Percentiles rank a stretch among this genome's conserved stretches.
These are phyloP conservation scores for Tilletia caries DNA, from an alignment of 1,284 basidiomycete genomes.

Conservation along the genomic window DNA sequence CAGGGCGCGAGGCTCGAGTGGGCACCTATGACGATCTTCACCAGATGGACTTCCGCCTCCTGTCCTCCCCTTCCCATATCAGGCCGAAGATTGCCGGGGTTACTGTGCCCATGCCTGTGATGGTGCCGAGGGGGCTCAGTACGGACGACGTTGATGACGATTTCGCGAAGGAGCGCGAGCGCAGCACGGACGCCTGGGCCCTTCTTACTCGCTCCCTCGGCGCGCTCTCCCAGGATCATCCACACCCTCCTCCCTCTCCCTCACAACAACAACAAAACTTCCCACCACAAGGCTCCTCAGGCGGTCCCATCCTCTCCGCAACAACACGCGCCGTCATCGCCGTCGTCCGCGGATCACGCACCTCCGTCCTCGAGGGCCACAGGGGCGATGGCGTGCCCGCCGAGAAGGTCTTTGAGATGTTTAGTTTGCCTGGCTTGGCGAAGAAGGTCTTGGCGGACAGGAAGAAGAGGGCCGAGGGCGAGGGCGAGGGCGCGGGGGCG, in stretches of 20 bases:
- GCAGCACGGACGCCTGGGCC: too few species aligned
- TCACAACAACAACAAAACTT: slow-evolving; percentile 30
- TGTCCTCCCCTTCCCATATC: neutral
- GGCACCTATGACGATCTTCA: neutral
- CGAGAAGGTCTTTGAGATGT: slow-evolving; percentile 65
- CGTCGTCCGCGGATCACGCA: slow-evolving; percentile 65
- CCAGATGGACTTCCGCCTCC: slow-evolving; percentile 3
- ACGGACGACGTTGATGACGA: too few species aligned
- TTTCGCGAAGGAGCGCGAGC: too few species aligned
- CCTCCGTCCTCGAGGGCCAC: slow-evolving; percentile 60
- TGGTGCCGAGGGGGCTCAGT: too few species aligned
- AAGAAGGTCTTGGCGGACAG: slow-evolving; percentile 24
- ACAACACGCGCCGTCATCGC: slow-evolving; percentile 69
- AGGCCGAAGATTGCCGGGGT: neutral
- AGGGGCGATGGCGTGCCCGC: slow-evolving; percentile 69
- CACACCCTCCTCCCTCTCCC: too few species aligned
- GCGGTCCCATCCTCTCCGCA: slow-evolving; percentile 69
- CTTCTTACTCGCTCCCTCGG: neutral
- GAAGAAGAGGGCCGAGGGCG: neutral
- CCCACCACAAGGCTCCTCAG: slow-evolving; percentile 68
- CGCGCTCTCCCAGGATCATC: too few species aligned
- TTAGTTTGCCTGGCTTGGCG: slow-evolving; percentile 42
- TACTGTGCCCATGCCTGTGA: neutral
- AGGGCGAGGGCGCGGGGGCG: neutral
- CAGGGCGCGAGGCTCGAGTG: slow-evolving; percentile 37